Conservation (phyloP, 2,329 filamentous ascomycete species). For the Fusarium napiforme region DNA sequence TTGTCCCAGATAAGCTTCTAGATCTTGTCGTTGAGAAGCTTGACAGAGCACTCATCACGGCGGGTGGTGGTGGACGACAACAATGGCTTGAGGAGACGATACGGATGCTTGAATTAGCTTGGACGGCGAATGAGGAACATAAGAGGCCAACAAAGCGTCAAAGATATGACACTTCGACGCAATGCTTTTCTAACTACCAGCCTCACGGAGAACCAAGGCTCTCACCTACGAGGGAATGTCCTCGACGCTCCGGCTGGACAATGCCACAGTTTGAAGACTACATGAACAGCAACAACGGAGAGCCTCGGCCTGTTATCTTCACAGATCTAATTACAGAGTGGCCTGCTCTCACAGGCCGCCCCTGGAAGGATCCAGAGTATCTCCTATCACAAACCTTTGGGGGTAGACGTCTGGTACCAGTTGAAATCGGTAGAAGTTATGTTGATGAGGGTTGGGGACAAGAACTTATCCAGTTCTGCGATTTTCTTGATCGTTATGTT, state of each 20-base stretch:
- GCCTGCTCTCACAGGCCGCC: constrained; percentile 76
- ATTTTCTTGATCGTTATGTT: constrained; percentile 76
- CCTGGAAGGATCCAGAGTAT: constrained; percentile 81
- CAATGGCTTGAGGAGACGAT: constrained; percentile 65
- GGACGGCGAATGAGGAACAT: constrained; percentile 17
- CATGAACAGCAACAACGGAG: constrained; percentile 58
- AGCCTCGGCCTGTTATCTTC: constrained; percentile 75
- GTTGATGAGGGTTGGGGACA: constrained; percentile 89
- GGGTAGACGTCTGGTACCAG: constrained; percentile 82
- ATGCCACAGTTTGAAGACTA: constrained; percentile 71
- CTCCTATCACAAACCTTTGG: constrained; percentile 78
- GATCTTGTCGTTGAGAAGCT: constrained; percentile 71
- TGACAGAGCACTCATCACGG: constrained; percentile 81
- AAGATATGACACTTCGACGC: constrained; percentile 1
- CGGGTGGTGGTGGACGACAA: constrained; percentile 67
- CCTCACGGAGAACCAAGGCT: constrained; percentile 46
- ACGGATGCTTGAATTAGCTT: constrained; percentile 52
- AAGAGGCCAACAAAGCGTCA: constrained; percentile 40
- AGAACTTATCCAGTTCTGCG: constrained; percentile 76
- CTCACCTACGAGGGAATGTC: constrained; percentile 39
- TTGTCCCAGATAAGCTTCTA: constrained; percentile 49
- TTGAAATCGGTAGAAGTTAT: constrained; percentile 89
- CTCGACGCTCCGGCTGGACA: constrained; percentile 54
- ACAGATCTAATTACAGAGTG: constrained; percentile 71
- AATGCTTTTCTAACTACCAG: constrained; percentile 45